Conservation (phyloP, 306 rosid genomes). For the Hippophae tibetana region DNA sequence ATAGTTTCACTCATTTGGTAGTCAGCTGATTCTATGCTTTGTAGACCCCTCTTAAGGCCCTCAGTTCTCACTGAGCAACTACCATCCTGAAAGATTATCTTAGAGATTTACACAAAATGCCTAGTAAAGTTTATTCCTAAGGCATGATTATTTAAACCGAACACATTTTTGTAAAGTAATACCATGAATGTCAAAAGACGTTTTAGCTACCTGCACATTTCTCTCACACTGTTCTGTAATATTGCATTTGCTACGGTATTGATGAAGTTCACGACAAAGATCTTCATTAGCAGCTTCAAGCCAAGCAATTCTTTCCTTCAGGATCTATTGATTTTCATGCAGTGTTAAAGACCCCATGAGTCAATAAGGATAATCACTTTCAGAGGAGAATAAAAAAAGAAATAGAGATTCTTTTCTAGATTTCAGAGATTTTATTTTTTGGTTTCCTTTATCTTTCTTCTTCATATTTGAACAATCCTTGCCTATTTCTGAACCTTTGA, state of each 20-base stretch:
- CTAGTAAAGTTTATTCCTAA: constrained; percentile 13
- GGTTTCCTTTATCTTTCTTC: neutral
- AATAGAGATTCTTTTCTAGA: neutral
- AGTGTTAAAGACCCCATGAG: too few species aligned
- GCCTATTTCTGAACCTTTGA: constrained; percentile 3
- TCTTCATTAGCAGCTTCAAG: constrained; percentile 98
- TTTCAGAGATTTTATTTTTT: neutral
- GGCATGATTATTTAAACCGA: constrained; percentile 4
- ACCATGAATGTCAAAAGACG: neutral
- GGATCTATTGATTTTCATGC: constrained; percentile 41
- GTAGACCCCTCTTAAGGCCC: constrained; percentile 86
- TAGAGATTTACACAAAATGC: constrained; percentile 16
- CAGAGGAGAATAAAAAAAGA: too few species aligned
- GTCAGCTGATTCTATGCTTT: constrained; percentile 50
- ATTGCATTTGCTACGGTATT: constrained; percentile 70
- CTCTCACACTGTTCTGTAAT: constrained; percentile 51
- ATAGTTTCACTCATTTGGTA: constrained; percentile 66
- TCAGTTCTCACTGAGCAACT: constrained; percentile 56
- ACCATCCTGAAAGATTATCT: constrained; percentile 57
- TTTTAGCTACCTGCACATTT: constrained; percentile 45
- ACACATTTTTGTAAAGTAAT: constrained; percentile 1
- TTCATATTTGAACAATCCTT: neutral
- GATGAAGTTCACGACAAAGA: constrained; percentile 96
- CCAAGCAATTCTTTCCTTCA: constrained; percentile 92
- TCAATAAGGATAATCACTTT: too few species aligned